Conservation (phyloP, 306 rosid genomes). For the Cucurbita argyrosperma region DNA sequence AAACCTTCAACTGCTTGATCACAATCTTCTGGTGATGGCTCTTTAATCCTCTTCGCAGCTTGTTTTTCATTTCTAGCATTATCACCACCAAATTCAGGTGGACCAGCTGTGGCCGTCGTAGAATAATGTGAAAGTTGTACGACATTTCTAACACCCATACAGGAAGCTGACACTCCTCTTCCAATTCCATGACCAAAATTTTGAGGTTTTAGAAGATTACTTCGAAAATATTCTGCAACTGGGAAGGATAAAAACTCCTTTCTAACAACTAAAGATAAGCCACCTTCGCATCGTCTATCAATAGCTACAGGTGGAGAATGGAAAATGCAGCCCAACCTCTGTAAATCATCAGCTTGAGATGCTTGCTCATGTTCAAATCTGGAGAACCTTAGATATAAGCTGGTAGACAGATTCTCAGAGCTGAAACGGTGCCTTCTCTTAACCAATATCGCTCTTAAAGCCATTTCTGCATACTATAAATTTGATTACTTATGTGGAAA, state of each 20-base stretch:
- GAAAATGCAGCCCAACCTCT: background rate
- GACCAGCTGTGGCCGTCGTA: conserved; percentile 36
- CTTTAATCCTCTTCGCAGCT: conserved; percentile 39
- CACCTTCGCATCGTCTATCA: background rate
- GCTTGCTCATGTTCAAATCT: conserved; percentile 14
- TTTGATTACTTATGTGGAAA: background rate
- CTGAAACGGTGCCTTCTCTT: conserved; percentile 29
- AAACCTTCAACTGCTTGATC: conserved; percentile 89
- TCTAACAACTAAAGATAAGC: conserved; percentile 5
- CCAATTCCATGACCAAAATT: conserved; percentile 8
- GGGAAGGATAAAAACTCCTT: conserved; percentile 5
- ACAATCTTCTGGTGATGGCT: conserved; percentile 89
- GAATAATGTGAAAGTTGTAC: conserved; percentile 25
- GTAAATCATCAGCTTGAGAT: background rate
- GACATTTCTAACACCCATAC: conserved; percentile 23
- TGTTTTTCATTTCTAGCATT: conserved; percentile 20
- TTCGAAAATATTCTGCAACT: conserved; percentile 10
- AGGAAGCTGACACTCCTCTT: conserved; percentile 8
- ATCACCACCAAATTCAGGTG: conserved; percentile 17
- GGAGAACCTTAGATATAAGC: conserved; percentile 22
- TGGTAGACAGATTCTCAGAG: conserved; percentile 14
- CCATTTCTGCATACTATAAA: conserved; percentile 27
- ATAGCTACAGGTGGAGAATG: background rate
- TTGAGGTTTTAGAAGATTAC: background rate
- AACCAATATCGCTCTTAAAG: conserved; percentile 42